Base-by-base conservation (phyloP, 2,329 filamentous ascomycete genomes). In the Erysiphe pulchra region DNA sequence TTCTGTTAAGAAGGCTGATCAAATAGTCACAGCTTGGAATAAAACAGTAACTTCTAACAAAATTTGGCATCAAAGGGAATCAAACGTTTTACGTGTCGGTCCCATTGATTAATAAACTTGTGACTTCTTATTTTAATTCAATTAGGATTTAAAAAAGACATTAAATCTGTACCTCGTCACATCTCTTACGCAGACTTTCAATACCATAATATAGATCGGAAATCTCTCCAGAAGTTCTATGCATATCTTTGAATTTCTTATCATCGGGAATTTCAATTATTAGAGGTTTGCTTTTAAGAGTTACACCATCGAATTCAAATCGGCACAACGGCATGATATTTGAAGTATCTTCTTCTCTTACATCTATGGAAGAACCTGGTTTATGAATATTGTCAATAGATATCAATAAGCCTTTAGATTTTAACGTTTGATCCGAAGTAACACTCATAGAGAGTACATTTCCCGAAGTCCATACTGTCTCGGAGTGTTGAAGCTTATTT, bases 391-490 rank as follows among this genome's bases (percentile, higher is more conserved):
- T 63, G 53, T 76, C 73, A 43, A 73, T 58, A 1, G 71, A 70
- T 34, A 74, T 61, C 16, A 58, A 45, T 17, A 49, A 28, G 13
- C 18, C 31, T 39, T 65, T 51, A 16, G 36, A 17, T n/a, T 13
- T 33, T 20, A 20, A 9, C 9, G 34, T 12, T 2, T 8, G 30
- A 24, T 36, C n/a, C 11, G 17, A 24, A 20, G 32, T 44, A 14
- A 34, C 30, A 13, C 17, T 13, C 30, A 42, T 36, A 1, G 28
- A 10, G n/a, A 46, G 45, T 11, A 46, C 70, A 53, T 81, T 84
- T 8, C 78, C 78, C 2, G 67, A 63, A 4, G 83, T 59, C 36
- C 64, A 59, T 45, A 83, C 55, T 44, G 67, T 68, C 41, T 66
- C 61, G 8, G 60, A 58, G 49, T 69, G 63, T 9, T 62, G 58